These are phyloP conservation scores for Vitis rotundifolia DNA, from an alignment of 164 flowering plant species.

Conservation along the genomic window DNA sequence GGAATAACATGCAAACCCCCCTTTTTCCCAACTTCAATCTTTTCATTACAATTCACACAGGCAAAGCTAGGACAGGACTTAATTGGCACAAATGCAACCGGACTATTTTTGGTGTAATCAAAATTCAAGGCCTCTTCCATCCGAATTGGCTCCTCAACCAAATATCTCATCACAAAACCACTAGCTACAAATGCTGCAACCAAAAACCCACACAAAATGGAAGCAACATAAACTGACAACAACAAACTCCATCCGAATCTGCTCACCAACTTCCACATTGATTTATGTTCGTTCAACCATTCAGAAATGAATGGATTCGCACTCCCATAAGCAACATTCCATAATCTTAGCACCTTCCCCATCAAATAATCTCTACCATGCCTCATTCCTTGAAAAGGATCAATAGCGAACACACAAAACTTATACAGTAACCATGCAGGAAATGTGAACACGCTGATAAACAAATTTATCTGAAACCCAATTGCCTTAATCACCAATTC, in stretches of 20 bases:
- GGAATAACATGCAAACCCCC: slow-evolving; percentile 41
- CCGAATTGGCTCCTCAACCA: slow-evolving; percentile 70
- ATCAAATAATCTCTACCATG: slow-evolving; percentile 21
- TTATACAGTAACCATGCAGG: slow-evolving; percentile 50
- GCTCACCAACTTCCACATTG: slow-evolving; percentile 30
- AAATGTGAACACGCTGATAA: slow-evolving; percentile 39
- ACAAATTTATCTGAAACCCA: slow-evolving; percentile 47
- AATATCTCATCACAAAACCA: slow-evolving; percentile 50
- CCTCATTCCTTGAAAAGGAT: slow-evolving; percentile 46
- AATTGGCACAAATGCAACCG: slow-evolving; percentile 67
- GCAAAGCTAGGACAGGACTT: slow-evolving; percentile 26
- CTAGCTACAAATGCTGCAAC: slow-evolving; percentile 51
- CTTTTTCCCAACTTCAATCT: slow-evolving; percentile 23
- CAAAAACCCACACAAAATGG: slow-evolving; percentile 50
- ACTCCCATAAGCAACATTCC: slow-evolving; percentile 17
- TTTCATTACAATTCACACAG: slow-evolving; percentile 34
- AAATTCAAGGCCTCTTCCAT: slow-evolving; percentile 61
- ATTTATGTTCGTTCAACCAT: slow-evolving; percentile 32
- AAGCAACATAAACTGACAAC: slow-evolving; percentile 28
- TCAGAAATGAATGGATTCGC: slow-evolving; percentile 13
- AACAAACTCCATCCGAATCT: slow-evolving; percentile 50
- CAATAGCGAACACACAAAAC: slow-evolving; percentile 30
- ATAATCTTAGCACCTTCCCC: slow-evolving; percentile 18
- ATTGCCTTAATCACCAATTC: slow-evolving; percentile 59
- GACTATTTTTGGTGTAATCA: slow-evolving; percentile 70